Conservation (phyloP, 352 stramenopile genomes). For the Phytophthora sp. region DNA sequence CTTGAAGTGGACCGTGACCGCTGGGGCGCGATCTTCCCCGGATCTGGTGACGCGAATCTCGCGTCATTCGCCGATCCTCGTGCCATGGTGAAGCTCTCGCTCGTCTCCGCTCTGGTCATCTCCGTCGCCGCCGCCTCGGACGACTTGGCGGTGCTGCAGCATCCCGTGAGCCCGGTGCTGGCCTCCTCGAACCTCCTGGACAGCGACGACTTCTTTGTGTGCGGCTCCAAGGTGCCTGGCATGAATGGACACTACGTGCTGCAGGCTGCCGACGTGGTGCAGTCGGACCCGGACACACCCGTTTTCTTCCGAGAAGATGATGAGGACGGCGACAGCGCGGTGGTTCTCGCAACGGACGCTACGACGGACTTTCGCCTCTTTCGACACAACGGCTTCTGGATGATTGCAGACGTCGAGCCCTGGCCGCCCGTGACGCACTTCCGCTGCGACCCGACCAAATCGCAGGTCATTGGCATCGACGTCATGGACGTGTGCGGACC, state of each 20-base stretch:
- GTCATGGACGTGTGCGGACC: constrained; percentile 31
- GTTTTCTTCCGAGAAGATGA: constrained; percentile 56
- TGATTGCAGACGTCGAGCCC: constrained; percentile 58
- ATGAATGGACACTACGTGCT: constrained; percentile 66
- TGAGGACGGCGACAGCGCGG: constrained; percentile 6
- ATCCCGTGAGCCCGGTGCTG: constrained; percentile 5
- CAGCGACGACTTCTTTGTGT: constrained; percentile 60
- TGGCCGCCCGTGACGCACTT: constrained; percentile 69
- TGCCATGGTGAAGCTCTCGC: constrained; percentile 8
- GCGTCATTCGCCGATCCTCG: constrained; percentile 2
- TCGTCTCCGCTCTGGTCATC: neutral
- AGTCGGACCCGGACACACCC: constrained; percentile 43
- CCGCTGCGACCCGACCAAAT: constrained; percentile 64
- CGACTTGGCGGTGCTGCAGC: neutral
- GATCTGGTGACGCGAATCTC: neutral
- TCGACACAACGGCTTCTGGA: constrained; percentile 70
- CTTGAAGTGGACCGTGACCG: constrained; percentile 22
- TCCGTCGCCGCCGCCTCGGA: neutral
- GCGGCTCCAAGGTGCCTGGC: constrained; percentile 42
- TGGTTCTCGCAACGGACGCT: neutral
- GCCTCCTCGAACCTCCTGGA: constrained; percentile 27
- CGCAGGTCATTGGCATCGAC: constrained; percentile 28
- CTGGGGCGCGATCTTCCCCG: constrained; percentile 17
- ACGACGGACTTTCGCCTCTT: constrained; percentile 59
- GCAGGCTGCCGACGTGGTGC: constrained; percentile 25